Percentiles rank a stretch among this genome's conserved stretches.
phyloP scores from a whole-genome alignment of 805 yeast species.

The Suhomyces prunicola region DNA sequence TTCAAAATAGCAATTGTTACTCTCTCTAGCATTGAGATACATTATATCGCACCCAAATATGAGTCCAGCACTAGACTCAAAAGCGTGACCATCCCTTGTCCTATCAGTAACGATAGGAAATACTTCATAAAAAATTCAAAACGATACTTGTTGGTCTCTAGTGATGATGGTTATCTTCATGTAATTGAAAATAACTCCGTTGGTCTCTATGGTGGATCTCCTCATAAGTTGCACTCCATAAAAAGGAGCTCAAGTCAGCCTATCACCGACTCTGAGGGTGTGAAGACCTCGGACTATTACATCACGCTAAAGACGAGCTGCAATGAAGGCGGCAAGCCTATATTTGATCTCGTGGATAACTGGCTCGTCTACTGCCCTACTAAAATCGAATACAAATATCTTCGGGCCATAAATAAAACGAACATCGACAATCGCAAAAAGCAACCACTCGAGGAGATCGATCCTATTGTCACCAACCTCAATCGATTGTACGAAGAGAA shows the following conservation, averaged over 20 bases:
- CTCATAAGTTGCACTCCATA: conserved; percentile 19
- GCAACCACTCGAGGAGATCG: neutral
- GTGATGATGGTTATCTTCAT: conserved; percentile 21
- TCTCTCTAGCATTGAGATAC: neutral
- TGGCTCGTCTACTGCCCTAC: conserved; percentile 50
- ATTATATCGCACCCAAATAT: neutral
- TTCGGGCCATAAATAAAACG: conserved; percentile 19
- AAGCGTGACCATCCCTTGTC: neutral
- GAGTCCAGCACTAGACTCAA: neutral
- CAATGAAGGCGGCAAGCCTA: conserved; percentile 32
- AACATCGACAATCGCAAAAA: neutral
- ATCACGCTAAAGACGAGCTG: conserved; percentile 30
- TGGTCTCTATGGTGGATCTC: neutral
- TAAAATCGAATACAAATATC: conserved; percentile 30
- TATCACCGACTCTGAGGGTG: conserved; percentile 7
- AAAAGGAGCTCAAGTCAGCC: conserved; percentile 23
- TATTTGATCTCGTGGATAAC: conserved; percentile 47
- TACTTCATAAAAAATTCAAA: conserved; percentile 19
- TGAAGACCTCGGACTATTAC: conserved; percentile 16
- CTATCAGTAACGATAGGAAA: neutral
- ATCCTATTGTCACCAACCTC: conserved; percentile 9
- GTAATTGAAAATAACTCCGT: conserved; percentile 8
- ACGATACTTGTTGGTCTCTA: conserved; percentile 19
- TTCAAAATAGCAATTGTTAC: neutral
- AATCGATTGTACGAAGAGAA: neutral